Conservation (phyloP, 148 eudicot species). For the Rhododendron ovatum region DNA sequence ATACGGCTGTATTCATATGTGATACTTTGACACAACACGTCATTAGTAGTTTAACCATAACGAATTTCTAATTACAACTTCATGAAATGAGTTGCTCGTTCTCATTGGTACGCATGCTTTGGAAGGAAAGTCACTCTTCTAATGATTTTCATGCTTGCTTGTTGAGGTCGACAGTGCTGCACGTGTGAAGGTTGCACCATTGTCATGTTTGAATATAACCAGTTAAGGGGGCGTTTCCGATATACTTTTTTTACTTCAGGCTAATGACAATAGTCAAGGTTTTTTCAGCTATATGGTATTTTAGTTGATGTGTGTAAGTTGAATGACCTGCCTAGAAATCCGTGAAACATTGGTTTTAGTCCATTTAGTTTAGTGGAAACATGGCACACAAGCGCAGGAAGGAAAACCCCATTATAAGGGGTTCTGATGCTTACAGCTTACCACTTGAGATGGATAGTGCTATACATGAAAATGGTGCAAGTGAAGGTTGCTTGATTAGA, state of each 20-base stretch:
- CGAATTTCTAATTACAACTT: background rate
- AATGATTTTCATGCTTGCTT: background rate
- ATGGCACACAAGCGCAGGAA: background rate
- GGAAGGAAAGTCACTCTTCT: background rate
- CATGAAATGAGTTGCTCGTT: background rate
- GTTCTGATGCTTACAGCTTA: background rate
- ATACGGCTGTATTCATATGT: background rate
- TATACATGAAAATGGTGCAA: background rate
- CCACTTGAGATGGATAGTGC: background rate
- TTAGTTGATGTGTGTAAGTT: too few relatives aligned
- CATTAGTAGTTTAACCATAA: background rate
- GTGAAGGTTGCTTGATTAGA: background rate
- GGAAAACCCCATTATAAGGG: background rate
- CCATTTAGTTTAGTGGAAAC: too few relatives aligned
- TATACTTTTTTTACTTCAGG: background rate
- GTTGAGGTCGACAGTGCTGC: background rate
- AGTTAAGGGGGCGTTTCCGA: background rate
- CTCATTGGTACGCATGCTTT: background rate
- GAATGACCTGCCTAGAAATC: too few relatives aligned
- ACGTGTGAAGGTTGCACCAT: background rate
- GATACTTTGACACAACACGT: background rate
- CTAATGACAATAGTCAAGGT: background rate
- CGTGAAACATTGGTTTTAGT: too few relatives aligned
- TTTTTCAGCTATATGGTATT: too few relatives aligned
- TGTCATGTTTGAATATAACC: background rate